phyloP scores from a whole-genome alignment of 192 early-diverging fungal genomes.

The Martensiomyces pterosporus region DNA sequence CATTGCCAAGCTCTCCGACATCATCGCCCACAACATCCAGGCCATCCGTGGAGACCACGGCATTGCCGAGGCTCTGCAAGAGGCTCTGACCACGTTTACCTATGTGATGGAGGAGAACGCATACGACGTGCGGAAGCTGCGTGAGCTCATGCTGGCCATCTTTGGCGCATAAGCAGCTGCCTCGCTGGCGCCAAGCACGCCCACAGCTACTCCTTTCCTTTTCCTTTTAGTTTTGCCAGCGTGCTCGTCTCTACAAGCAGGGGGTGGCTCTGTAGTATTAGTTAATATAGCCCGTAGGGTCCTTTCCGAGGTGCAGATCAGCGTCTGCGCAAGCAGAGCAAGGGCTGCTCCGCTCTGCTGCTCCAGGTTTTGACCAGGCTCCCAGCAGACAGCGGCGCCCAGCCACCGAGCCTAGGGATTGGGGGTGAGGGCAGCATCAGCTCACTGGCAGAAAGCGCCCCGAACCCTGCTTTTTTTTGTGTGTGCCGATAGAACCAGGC shows the following conservation, averaged over 20 bases:
- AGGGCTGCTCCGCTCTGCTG: no score
- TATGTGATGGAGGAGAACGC: conserved; percentile 73
- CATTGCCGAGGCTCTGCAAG: conserved; percentile 72
- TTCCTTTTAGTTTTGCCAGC: conserved; percentile 8
- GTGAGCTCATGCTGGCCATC: conserved; percentile 50
- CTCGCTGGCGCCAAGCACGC: no score
- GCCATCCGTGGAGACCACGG: conserved; percentile 75
- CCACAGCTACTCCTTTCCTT: no score
- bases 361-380: no score
- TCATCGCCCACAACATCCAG: conserved; percentile 74
- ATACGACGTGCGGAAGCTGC: conserved; percentile 50
- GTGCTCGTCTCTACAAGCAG: neutral
- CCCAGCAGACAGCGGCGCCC: no score
- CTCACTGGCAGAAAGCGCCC: no score
- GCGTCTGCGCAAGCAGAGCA: no score
- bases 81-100: conserved; percentile 77
- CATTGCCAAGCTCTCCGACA: conserved; percentile 72
- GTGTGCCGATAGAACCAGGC: conserved; percentile 2
- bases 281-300: no score
- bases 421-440: no score
- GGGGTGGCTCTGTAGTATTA: no score
- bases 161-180: conserved; percentile 25
- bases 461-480: conserved; percentile 3
- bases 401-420: no score
- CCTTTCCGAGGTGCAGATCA: no score